A percentile compares a stretch with the other conserved stretches of the same genome.
These are phyloP conservation scores for Clonostachys rhizophaga DNA, from an alignment of 2,329 filamentous ascomycete genomes.

Conservation along the genomic window DNA sequence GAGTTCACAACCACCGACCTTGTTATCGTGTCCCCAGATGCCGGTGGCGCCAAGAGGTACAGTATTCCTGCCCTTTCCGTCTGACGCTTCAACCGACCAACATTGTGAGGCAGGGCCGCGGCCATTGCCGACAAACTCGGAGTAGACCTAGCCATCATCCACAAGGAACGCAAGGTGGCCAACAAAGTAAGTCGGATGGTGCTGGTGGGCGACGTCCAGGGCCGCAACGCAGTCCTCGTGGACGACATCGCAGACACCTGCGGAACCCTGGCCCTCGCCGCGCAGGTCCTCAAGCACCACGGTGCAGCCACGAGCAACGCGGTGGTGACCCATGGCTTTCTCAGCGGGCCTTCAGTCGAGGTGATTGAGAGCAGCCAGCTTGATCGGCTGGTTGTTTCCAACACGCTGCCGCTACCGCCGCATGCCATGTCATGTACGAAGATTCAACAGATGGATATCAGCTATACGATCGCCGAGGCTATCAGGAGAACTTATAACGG, in stretches of 20 bases:
- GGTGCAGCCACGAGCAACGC: slow-evolving; percentile 86
- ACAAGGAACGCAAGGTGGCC: slow-evolving; percentile 84
- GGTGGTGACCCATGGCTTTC: slow-evolving; percentile 91
- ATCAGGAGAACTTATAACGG: slow-evolving; percentile 66
- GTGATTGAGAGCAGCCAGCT: slow-evolving; percentile 76
- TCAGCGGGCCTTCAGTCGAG: slow-evolving; percentile 84
- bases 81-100: too few relatives aligned
- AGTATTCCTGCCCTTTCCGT: too few relatives aligned
- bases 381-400: slow-evolving; percentile 80
- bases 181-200: slow-evolving; percentile 91
- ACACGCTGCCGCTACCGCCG: slow-evolving; percentile 37
- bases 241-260: slow-evolving; percentile 98
- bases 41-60: slow-evolving; percentile 80
- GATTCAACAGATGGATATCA: slow-evolving; percentile 78
- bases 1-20: slow-evolving; percentile 77
- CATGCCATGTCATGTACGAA: too few relatives aligned
- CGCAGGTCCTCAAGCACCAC: slow-evolving; percentile 80
- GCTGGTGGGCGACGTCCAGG: slow-evolving; percentile 88
- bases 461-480: slow-evolving; percentile 71
- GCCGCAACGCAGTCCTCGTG: slow-evolving; percentile 91
- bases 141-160: slow-evolving; percentile 87
- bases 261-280: slow-evolving; percentile 80
- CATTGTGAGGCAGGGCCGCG: slow-evolving; percentile 49
- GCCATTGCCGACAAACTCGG: slow-evolving; percentile 90
- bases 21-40: slow-evolving; percentile 92